Evolutionary conservation across 2,329 filamentous ascomycete genomes (phyloP), one percentile per base, ranked within the genome.

Genomic region (Xylaria sp.): DNA sequence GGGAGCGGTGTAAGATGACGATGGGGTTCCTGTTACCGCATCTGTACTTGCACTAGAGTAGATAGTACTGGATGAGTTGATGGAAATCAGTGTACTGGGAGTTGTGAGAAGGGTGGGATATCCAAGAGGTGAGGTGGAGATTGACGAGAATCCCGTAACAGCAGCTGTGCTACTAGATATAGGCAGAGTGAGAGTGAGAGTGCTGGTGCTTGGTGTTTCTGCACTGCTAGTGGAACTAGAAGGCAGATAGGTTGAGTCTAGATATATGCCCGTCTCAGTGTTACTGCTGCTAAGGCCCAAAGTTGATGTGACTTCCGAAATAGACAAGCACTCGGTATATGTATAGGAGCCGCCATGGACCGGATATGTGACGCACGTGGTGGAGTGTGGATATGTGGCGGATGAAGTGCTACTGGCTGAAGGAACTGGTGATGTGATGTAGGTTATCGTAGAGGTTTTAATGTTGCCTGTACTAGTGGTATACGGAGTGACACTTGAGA

Each of bases 241-340:
- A 5, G 45, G 15, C 34, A 43, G 13, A 13, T 32, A 39, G 13
- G 56, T 39, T 23, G 55, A 58, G 12, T 52, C 30, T 3, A 30
- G 30, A 20, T 48, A 63, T 45, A 50, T 20, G 15, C 20, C 34
- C 20, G 52, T 59, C 23, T 41, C 59, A 8, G 46, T 60, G 25
- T 59, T 66, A 46, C 57, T 60, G 15, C 34, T 59, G 50, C 63
- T 65, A n/a, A 36, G 41, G 15, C 45, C 64, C 32, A 45, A 7
- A 18, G 60, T 57, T n/a, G 63, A 32, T n/a, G 60, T 63, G 8
- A 65, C 18, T 15, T 48, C 48, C 7, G 71, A 56, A 36, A 73
- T 13, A 25, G 70, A 72, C 32, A 70, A 66, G 70, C 74, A 76
- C 30, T 70, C 69, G 28, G 67, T 68, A 57, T 68, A 73, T 18